Evolutionary conservation across 192 early-diverging fungal genomes (phyloP).

Genomic region (Powellomyces hirtus): DNA sequence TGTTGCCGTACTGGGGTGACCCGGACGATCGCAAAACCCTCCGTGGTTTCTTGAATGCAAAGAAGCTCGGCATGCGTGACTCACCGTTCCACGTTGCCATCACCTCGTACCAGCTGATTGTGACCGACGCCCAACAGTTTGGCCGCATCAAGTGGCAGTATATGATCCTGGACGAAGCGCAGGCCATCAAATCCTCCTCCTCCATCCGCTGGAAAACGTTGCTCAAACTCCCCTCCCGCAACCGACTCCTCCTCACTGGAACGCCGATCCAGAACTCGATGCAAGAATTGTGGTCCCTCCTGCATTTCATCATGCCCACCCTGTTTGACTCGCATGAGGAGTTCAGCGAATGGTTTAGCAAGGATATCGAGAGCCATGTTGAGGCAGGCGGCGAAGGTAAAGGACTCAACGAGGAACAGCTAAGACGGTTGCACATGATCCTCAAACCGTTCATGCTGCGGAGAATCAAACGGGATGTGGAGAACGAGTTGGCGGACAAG

Average conservation of each 20-base stretch:
- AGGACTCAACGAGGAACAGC: constrained; percentile 78
- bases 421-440: constrained; percentile 84
- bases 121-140: constrained; percentile 79
- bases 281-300: constrained; percentile 90
- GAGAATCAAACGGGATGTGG: constrained; percentile 85
- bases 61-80: constrained; percentile 54
- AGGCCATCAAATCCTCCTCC: constrained; percentile 84
- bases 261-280: constrained; percentile 94
- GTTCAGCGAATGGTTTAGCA: constrained; percentile 93
- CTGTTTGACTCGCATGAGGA: constrained; percentile 91
- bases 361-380: constrained; percentile 87
- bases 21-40: constrained; percentile 78
- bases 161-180: constrained; percentile 93
- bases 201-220: constrained; percentile 77
- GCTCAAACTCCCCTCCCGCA: constrained; percentile 80
- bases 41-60: constrained; percentile 72
- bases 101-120: constrained; percentile 83
- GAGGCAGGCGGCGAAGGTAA: constrained; percentile 64
- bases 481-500: constrained; percentile 88
- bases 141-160: constrained; percentile 91
- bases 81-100: constrained; percentile 80
- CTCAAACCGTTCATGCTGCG: constrained; percentile 95
- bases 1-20: constrained; percentile 87
- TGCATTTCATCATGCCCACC: constrained; percentile 95
- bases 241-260: constrained; percentile 82